Base-by-base conservation (phyloP, 2,329 filamentous ascomycete genomes). In the Monilinia fructicola region DNA sequence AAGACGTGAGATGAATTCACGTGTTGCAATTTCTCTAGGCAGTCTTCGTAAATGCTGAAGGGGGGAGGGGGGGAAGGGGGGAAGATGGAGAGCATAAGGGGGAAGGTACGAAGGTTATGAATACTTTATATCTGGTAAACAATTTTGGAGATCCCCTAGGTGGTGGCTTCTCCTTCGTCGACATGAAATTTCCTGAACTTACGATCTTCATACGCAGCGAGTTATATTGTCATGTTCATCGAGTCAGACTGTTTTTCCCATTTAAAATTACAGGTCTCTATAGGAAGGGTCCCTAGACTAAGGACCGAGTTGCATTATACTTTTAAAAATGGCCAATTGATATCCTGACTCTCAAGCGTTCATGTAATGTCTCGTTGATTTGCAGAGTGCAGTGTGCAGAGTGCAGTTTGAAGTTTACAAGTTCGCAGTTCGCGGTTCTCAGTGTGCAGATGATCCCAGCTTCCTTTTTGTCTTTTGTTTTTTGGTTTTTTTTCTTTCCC, bases 181-280 rank as follows among this genome's bases (percentile, higher is more conserved):
- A 66, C 67, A 67, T 67, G 58, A 38, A 50, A 70, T 71, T 72
- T 68, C 53, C 44, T 67, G 68, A 66, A 72, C 67, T 73, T 67
- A 73, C 62, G 73, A 73, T 74, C 70, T 73, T 72, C 71, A 73
- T 72, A 73, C 70, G 69, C 73, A 75, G 74, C 74, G 73, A 69
- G 66, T 71, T 70, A 71, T 67, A 69, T 66, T 59, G 46, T 60
- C 56, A 60, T 50, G 44, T 48, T 44, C 14, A 54, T n/a, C 26
- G 66, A 62, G 67, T 67, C 66, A 50, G 71, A 73, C 73, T 71
- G 7, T 69, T 71, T 74, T 23, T 72, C 74, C 72, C 70, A 69
- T 71, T 74, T 73, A 71, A 72, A 71, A 74, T 74, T 67, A 70
- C 67, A 74, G 71, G 71, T 72, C 65, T 71, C 62, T 68, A 67